A percentile compares a stretch with the other conserved stretches of the same genome.
Conservation (phyloP, 83 land plant species). For the Diphasiastrum complanatum region DNA sequence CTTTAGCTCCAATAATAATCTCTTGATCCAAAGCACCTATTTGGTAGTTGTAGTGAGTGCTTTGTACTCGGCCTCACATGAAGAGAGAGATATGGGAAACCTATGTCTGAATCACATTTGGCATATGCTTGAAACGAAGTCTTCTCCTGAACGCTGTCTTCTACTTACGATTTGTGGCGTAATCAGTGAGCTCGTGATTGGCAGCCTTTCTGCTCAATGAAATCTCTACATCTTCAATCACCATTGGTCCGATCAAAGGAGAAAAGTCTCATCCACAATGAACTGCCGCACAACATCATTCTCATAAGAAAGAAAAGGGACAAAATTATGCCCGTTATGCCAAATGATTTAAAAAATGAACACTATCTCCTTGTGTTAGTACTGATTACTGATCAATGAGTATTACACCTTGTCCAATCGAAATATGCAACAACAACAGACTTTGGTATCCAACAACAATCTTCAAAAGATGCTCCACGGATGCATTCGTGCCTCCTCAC, state of each 20-base stretch:
- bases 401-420: no score
- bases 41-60: no score
- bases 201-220: not conserved
- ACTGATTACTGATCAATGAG: no score
- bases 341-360: conserved; percentile 29
- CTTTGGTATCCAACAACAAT: no score
- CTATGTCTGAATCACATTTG: conserved; percentile 61
- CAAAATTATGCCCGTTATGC: conserved; percentile 10
- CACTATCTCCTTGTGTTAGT: no score
- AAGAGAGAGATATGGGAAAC: conserved; percentile 33
- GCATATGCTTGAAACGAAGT: conserved; percentile 52
- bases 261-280: conserved; percentile 33
- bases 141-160: conserved; percentile 37
- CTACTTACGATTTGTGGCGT: not conserved
- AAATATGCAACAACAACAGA: no score
- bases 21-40: no score
- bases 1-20: no score
- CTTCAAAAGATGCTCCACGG: no score
- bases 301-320: conserved; percentile 45
- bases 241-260: conserved; percentile 41
- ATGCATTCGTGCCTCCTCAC: no score
- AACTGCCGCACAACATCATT: conserved; percentile 35
- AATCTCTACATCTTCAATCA: conserved; percentile 60
- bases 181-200: not conserved
- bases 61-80: no score